These are phyloP conservation scores for Amauroascus niger DNA, from an alignment of 2,329 filamentous ascomycete genomes.

Conservation along the genomic window DNA sequence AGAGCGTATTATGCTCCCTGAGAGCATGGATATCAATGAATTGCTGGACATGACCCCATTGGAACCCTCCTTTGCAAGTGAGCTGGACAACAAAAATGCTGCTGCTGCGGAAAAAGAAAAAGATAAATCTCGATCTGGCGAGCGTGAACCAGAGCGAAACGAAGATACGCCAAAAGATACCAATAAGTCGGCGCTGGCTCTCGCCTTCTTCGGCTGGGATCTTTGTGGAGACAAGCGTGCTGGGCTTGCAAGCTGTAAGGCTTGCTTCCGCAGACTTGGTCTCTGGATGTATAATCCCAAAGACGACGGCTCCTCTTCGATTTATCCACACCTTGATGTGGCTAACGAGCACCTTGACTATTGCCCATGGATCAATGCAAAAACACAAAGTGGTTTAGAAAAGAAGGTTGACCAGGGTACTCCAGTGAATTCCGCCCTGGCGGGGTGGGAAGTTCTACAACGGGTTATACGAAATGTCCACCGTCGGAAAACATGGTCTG, in stretches of 20 bases:
- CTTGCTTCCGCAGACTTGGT: slow-evolving; percentile 78
- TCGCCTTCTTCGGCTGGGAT: slow-evolving; percentile 69
- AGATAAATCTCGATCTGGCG: not conserved
- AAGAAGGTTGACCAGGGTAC: slow-evolving; percentile 25
- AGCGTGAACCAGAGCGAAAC: not conserved
- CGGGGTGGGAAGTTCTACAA: slow-evolving; percentile 40
- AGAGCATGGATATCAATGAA: slow-evolving; percentile 26
- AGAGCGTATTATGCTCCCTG: slow-evolving; percentile 26
- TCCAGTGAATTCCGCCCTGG: slow-evolving; percentile 29
- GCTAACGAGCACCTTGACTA: slow-evolving; percentile 69
- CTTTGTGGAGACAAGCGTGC: slow-evolving; percentile 40
- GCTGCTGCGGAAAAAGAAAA: not conserved
- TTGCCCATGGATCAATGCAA: slow-evolving; percentile 65
- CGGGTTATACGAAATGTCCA: slow-evolving; percentile 36
- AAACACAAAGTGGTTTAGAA: slow-evolving; percentile 47
- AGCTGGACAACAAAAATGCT: slow-evolving; percentile 2
- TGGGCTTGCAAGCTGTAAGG: slow-evolving; percentile 68
- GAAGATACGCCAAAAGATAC: slow-evolving; percentile 23
- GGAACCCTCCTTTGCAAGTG: slow-evolving; percentile 19
- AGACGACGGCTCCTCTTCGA: slow-evolving; percentile 41
- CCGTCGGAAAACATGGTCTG: slow-evolving; percentile 26
- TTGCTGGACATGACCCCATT: slow-evolving; percentile 26
- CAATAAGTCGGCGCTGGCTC: slow-evolving; percentile 54
- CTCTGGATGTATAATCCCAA: slow-evolving; percentile 89
- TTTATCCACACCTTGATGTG: slow-evolving; percentile 51